These are phyloP conservation scores for Microcos paniculata DNA, from an alignment of 345 rosid species.

Conservation along the genomic window DNA sequence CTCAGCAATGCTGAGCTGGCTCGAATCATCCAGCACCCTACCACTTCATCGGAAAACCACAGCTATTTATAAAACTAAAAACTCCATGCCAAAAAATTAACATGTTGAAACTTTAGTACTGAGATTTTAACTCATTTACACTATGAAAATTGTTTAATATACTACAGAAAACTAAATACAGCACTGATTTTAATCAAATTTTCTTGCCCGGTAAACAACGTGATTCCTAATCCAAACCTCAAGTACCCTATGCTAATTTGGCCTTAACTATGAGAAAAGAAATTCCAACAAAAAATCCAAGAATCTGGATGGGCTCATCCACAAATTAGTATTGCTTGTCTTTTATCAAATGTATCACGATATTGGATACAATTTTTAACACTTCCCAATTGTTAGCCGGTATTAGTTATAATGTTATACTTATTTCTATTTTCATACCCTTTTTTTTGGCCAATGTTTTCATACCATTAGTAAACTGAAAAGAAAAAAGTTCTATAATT, in stretches of 20 bases:
- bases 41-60: neutral
- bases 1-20: neutral
- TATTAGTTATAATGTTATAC: neutral
- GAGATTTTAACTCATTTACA: neutral
- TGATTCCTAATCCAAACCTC: neutral
- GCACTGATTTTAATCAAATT: neutral
- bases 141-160: neutral
- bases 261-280: neutral
- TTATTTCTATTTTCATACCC: constrained; percentile 26
- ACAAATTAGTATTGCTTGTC: neutral
- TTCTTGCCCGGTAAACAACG: neutral
- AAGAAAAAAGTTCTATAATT: neutral
- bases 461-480: neutral
- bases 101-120: neutral
- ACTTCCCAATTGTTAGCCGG: constrained; percentile 1
- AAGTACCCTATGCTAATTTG: neutral
- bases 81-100: neutral
- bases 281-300: neutral
- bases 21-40: neutral
- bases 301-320: neutral
- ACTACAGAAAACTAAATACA: neutral
- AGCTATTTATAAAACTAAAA: neutral
- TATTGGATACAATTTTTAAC: constrained; percentile 4
- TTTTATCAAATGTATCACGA: neutral
- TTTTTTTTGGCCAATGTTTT: constrained; percentile 89